Evolutionary conservation across 192 early-diverging fungal genomes (phyloP).

Genomic region (Podila epicladia): DNA sequence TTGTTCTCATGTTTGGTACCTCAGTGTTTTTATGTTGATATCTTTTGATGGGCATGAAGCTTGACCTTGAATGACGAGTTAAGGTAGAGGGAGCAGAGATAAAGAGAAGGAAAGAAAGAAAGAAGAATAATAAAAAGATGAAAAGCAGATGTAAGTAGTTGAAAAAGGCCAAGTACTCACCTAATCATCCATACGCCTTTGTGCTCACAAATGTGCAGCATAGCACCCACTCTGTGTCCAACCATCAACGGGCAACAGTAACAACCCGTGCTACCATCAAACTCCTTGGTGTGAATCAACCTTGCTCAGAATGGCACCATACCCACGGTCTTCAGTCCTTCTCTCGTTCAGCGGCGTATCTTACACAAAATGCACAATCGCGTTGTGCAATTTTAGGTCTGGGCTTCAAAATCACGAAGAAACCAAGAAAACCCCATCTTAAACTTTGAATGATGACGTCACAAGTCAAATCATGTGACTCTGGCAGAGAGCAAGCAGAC

Average conservation of each 20-base stretch:
- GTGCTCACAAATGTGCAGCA: not conserved
- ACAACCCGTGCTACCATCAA: not conserved
- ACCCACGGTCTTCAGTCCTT: not conserved
- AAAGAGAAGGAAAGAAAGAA: not conserved
- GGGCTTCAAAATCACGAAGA: no score
- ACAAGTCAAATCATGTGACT: no score
- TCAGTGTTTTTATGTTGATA: not conserved
- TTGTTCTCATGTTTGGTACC: not conserved
- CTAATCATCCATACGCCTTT: not conserved
- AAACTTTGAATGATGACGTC: no score
- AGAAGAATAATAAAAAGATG: not conserved
- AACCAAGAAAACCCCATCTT: no score
- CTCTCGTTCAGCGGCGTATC: no score
- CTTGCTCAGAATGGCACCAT: conserved; percentile 3
- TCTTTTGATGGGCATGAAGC: not conserved
- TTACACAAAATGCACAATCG: no score
- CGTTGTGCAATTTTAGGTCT: no score
- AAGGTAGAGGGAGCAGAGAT: not conserved
- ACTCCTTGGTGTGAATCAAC: not conserved
- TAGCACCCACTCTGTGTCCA: not conserved
- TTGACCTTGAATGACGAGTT: not conserved
- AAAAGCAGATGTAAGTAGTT: not conserved
- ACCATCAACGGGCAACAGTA: not conserved
- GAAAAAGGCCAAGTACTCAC: not conserved
- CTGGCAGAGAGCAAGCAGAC: no score